phyloP scores from a whole-genome alignment of 2,329 filamentous ascomycete species.

The Peltaster fructicola region DNA sequence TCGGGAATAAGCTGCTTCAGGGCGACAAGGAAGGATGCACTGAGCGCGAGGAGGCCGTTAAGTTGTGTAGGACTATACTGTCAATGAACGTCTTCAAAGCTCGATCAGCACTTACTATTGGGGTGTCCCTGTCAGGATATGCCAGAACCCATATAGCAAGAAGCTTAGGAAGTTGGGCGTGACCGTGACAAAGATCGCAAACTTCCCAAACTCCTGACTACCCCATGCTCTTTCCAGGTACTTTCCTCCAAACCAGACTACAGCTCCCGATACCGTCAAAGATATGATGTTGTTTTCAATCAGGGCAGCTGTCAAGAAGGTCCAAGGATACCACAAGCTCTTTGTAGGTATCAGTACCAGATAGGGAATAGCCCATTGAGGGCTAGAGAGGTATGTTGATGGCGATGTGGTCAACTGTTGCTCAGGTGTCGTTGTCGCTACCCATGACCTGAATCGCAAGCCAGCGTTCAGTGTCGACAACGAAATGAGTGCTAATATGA shows the following conservation, averaged over 20 bases:
- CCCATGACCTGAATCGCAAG: constrained; percentile 55
- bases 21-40: constrained; percentile 85
- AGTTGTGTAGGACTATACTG: constrained; percentile 62
- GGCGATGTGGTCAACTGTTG: constrained; percentile 10
- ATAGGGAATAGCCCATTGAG: constrained; percentile 44
- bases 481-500: constrained; percentile 55
- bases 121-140: constrained; percentile 44
- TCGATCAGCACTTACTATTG: constrained; percentile 50
- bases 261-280: constrained; percentile 55
- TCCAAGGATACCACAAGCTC: constrained; percentile 85
- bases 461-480: constrained; percentile 71
- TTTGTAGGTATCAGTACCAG: constrained; percentile 70
- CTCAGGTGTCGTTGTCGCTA: constrained; percentile 13
- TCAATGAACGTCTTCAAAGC: neutral
- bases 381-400: constrained; percentile 18
- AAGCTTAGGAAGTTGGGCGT: constrained; percentile 68
- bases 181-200: constrained; percentile 58
- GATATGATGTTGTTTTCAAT: constrained; percentile 91
- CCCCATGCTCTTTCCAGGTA: constrained; percentile 96
- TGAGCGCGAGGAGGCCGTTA: constrained; percentile 72
- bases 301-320: constrained; percentile 65
- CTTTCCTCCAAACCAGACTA: constrained; percentile 78
- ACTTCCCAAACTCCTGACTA: constrained; percentile 78
- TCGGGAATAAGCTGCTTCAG: constrained; percentile 96
- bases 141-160: constrained; percentile 55